Evolutionary conservation across 1,139 yeast genomes (phyloP).

Genomic region (Groenewaldozyma sp.): DNA sequence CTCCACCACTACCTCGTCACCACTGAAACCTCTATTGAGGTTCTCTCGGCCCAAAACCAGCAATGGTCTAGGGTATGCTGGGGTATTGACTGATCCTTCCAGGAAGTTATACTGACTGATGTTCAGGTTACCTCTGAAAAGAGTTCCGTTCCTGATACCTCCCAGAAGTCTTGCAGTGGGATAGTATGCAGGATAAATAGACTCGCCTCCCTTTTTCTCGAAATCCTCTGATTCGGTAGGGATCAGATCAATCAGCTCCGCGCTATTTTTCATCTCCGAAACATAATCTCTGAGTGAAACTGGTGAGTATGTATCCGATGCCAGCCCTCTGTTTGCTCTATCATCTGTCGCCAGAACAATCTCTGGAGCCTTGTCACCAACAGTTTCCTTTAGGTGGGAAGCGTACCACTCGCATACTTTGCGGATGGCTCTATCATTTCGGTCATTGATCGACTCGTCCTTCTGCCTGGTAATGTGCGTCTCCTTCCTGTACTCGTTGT

Average conservation of each 20-base stretch:
- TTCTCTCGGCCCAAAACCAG: slow-evolving; percentile 74
- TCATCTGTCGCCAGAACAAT: slow-evolving; percentile 74
- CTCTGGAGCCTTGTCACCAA: slow-evolving; percentile 16
- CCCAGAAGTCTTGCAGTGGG: slow-evolving; percentile 78
- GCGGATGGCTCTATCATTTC: slow-evolving; percentile 88
- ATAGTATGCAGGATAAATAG: slow-evolving; percentile 68
- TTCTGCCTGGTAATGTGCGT: slow-evolving; percentile 57
- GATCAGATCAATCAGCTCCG: slow-evolving; percentile 68
- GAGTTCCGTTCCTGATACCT: slow-evolving; percentile 78
- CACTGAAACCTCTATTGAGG: slow-evolving; percentile 83
- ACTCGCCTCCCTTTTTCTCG: slow-evolving; percentile 34
- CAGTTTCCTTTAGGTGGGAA: slow-evolving; percentile 43
- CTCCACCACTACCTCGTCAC: slow-evolving; percentile 88
- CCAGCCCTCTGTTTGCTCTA: slow-evolving; percentile 52
- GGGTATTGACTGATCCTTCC: slow-evolving; percentile 73
- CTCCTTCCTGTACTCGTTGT: slow-evolving; percentile 76
- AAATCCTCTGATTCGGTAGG: slow-evolving; percentile 42
- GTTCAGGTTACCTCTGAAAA: slow-evolving; percentile 76
- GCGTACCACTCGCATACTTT: slow-evolving; percentile 64
- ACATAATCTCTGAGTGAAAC: slow-evolving; percentile 57
- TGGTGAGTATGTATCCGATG: slow-evolving; percentile 50
- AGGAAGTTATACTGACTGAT: slow-evolving; percentile 80
- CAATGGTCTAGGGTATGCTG: slow-evolving; percentile 74
- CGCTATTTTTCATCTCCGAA: slow-evolving; percentile 63
- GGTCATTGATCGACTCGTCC: slow-evolving; percentile 75